Percentiles rank a stretch among this genome's conserved stretches.
These are phyloP conservation scores for Elsinoe arachidis DNA, from an alignment of 2,329 filamentous ascomycete species.

Conservation along the genomic window DNA sequence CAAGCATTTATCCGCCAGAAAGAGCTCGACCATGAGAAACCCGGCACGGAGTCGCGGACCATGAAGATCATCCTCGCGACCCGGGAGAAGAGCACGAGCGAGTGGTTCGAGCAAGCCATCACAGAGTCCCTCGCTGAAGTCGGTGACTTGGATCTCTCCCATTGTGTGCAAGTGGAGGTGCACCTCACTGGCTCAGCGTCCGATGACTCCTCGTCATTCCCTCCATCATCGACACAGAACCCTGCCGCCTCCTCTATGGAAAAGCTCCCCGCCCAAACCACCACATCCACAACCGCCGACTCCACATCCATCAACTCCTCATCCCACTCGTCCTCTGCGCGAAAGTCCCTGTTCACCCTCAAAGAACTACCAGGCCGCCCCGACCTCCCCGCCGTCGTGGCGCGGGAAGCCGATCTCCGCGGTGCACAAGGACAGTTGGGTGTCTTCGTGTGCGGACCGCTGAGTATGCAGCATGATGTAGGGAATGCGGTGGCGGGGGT, in stretches of 20 bases:
- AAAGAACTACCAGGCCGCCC: slow-evolving; percentile 28
- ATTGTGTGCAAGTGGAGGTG: slow-evolving; percentile 5
- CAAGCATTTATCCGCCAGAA: slow-evolving; percentile 29
- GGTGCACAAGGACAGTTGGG: slow-evolving; percentile 19
- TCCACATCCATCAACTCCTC: no score
- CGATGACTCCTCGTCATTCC: no score
- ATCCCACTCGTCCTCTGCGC: no score
- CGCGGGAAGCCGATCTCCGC: slow-evolving; percentile 19
- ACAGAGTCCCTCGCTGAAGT: slow-evolving; percentile 23
- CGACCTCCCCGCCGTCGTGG: slow-evolving; percentile 24
- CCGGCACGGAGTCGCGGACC: background rate
- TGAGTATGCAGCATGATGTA: slow-evolving; percentile 41
- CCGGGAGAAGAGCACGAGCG: slow-evolving; percentile 26
- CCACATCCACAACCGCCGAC: no score
- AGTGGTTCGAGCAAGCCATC: slow-evolving; percentile 31
- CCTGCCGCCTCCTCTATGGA: no score
- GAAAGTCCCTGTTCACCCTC: no score
- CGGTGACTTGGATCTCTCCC: background rate
- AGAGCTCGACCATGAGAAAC: background rate
- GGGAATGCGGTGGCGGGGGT: slow-evolving; percentile 39
- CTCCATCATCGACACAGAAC: no score
- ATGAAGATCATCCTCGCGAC: slow-evolving; percentile 29
- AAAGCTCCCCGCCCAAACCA: no score
- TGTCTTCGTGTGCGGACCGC: slow-evolving; percentile 38
- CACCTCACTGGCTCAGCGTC: no score